phyloP scores from a whole-genome alignment of 1,284 basidiomycete species.

The Ganoderma lucidum region DNA sequence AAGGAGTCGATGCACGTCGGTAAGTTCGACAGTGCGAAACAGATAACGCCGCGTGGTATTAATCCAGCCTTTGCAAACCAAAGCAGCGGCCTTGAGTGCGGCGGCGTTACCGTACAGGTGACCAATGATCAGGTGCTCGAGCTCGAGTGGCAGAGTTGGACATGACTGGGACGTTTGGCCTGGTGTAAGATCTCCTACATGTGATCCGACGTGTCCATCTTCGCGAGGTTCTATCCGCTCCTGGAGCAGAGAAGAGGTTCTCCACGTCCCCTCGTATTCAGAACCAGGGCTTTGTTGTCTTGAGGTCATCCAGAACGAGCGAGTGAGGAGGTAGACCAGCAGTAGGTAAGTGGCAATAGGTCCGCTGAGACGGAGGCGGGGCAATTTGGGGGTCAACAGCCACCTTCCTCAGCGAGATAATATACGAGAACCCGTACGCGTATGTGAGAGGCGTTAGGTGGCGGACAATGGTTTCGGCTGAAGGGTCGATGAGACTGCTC shows the following conservation, averaged over 20 bases:
- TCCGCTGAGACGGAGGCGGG: background rate
- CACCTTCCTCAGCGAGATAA: background rate
- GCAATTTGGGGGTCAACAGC: background rate
- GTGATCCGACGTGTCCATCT: background rate
- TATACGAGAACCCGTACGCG: background rate
- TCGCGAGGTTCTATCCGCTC: background rate
- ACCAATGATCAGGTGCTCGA: conserved; percentile 4
- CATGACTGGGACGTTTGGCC: background rate
- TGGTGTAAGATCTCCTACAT: background rate
- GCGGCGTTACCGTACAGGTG: background rate
- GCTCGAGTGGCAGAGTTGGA: conserved; percentile 6
- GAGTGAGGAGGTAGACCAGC: background rate
- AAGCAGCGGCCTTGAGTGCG: background rate
- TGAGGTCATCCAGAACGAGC: background rate
- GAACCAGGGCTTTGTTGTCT: background rate
- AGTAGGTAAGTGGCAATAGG: background rate
- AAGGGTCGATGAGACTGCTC: background rate
- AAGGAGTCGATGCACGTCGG: background rate
- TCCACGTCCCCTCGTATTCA: background rate
- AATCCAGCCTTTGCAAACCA: conserved; percentile 8
- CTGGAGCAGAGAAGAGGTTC: background rate
- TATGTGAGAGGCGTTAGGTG: background rate
- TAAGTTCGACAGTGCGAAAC: background rate
- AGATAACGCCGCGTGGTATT: background rate
- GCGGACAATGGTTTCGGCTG: background rate